These are phyloP conservation scores for Daldinia decipiens DNA, from an alignment of 495 filamentous ascomycete species.

Conservation along the genomic window DNA sequence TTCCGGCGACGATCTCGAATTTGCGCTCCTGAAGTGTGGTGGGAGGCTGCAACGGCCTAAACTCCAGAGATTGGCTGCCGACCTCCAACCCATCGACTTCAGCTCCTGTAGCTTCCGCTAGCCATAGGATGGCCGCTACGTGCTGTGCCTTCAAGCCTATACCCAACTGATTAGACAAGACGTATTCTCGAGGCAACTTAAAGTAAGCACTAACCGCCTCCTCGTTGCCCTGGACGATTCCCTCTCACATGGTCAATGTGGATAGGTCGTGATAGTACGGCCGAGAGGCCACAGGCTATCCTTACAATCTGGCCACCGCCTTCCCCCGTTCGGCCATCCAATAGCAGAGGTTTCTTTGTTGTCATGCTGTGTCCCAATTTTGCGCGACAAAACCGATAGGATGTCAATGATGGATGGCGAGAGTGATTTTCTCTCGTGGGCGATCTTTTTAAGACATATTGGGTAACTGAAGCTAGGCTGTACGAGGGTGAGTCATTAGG, in stretches of 20 bases:
- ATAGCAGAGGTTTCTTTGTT: slow-evolving; percentile 43
- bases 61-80: slow-evolving; percentile 64
- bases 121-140: slow-evolving; percentile 71
- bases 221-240: slow-evolving; percentile 62
- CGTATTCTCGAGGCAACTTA: not conserved
- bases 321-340: slow-evolving; percentile 81
- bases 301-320: slow-evolving; percentile 87
- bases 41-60: slow-evolving; percentile 57
- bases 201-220: slow-evolving; percentile 50
- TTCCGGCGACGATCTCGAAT: slow-evolving; percentile 57
- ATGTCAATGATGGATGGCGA: not conserved
- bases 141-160: slow-evolving; percentile 81
- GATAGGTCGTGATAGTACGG: slow-evolving; percentile 71
- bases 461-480: not conserved
- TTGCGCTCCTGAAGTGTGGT: slow-evolving; percentile 51
- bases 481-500: slow-evolving; percentile 1
- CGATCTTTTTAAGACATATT: not conserved
- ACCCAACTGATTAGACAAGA: slow-evolving; percentile 33
- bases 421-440: not conserved
- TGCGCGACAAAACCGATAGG: not conserved
- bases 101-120: slow-evolving; percentile 71
- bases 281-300: slow-evolving; percentile 73
- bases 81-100: slow-evolving; percentile 63
- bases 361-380: slow-evolving; percentile 15
- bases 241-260: slow-evolving; percentile 75